Evolutionary conservation across 441 rosid genomes (phyloP), one percentile per base, ranked within the genome.

Genomic region (Manihot esculenta): DNA sequence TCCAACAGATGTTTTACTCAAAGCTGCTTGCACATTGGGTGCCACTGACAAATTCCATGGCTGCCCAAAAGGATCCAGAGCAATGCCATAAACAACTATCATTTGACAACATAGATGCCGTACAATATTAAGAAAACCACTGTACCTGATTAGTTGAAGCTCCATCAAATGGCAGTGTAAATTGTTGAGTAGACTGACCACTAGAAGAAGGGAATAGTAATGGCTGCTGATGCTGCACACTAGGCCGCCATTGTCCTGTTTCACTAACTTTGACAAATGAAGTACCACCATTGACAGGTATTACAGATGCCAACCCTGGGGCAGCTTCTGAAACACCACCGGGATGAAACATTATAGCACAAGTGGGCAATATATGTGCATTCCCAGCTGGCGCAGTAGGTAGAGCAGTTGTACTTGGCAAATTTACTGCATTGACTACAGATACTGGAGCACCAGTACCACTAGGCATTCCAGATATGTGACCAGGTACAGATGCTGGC

Each of bases 111-210:
- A 21, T 59, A 68, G 62, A 53, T 35, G 35, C 20, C 45, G 44
- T 10, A 60, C 21, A 56, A 70, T 68, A 55, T 62, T 44, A 47
- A 27, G 47, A 60, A 72, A 13, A 45, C 49, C 20, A 45, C 27
- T 72, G 15, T 65, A 88, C 97, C 94, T 91, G 98, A 80, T 77
- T 88, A 64, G 77, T 69, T 76, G 85, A 71, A 57, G 83, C 74
- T 66, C 84, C 85, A 72, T 17, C 69, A 70, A 74, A 66, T 49
- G 83, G 82, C 30, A 80, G 79, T 72, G 78, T 67, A 72, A 82
- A 77, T 69, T 80, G 85, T 69, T 84, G 88, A 61, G 77, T 47
- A n/a, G 86, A 78, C 69, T 77, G 88, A 74, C 69, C 71, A 68
- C 68, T 78, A 57, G 87, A 72, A 58, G 73, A 77, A 51, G 90